phyloP scores from a whole-genome alignment of 257 asterid species.

The Datura wrightii region DNA sequence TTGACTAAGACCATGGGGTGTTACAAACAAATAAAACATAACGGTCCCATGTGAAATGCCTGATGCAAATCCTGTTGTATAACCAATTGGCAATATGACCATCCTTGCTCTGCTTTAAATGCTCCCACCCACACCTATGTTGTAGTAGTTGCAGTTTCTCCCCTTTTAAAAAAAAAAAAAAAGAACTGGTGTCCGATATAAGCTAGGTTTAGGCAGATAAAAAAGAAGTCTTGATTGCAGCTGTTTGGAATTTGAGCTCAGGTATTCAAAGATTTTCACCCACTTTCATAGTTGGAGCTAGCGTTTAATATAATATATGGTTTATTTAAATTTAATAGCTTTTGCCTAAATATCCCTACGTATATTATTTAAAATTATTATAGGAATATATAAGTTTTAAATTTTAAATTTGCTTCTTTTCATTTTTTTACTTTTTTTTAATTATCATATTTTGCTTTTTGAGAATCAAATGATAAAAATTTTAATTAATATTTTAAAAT shows the following conservation, averaged over 20 bases:
- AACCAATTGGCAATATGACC: conserved; percentile 12
- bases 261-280: background rate
- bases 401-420: background rate
- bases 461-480: too few species aligned
- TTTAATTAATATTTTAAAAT: too few species aligned
- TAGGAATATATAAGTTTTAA: background rate
- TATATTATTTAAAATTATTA: background rate
- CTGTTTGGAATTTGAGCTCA: background rate
- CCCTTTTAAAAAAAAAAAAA: too few species aligned
- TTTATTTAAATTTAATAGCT: too few species aligned
- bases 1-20: conserved; percentile 39
- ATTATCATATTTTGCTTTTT: too few species aligned
- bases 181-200: background rate
- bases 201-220: background rate
- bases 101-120: conserved; percentile 21
- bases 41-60: conserved; percentile 38
- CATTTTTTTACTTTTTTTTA: too few species aligned
- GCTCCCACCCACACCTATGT: conserved; percentile 28
- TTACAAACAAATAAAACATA: conserved; percentile 34
- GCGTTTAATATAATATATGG: background rate
- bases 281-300: conserved; percentile 2
- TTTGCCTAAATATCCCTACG: too few species aligned
- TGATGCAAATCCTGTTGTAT: conserved; percentile 15
- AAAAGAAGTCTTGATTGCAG: background rate
- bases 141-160: conserved; percentile 6